Conservation (phyloP, 495 filamentous ascomycete genomes). For the Astrothelium macrocarpum region DNA sequence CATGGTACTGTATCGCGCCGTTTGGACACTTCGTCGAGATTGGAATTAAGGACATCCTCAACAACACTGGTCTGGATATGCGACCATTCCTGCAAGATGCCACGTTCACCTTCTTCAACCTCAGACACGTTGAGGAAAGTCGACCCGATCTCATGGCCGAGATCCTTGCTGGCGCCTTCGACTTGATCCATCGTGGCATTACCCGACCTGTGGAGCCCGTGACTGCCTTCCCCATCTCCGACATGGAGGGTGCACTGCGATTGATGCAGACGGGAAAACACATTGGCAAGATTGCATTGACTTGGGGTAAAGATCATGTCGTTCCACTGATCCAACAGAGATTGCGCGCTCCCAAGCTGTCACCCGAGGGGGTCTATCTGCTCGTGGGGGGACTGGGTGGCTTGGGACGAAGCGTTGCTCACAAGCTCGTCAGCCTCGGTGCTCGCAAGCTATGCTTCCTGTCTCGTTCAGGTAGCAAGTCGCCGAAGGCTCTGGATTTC, state of each 20-base stretch:
- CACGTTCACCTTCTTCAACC: slow-evolving; percentile 32
- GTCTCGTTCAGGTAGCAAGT: background rate
- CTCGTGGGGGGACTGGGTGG: slow-evolving; percentile 40
- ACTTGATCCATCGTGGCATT: slow-evolving; percentile 3
- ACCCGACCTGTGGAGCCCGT: background rate
- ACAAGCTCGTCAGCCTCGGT: background rate
- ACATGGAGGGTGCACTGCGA: slow-evolving; percentile 45
- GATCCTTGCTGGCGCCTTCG: slow-evolving; percentile 5
- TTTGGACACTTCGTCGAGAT: slow-evolving; percentile 42
- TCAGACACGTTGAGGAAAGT: slow-evolving; percentile 13
- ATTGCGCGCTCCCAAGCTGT: background rate
- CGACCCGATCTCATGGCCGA: slow-evolving; percentile 17
- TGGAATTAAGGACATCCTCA: slow-evolving; percentile 27
- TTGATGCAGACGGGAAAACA: slow-evolving; percentile 45
- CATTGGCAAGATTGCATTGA: slow-evolving; percentile 51
- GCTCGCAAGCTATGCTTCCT: background rate
- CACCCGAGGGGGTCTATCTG: slow-evolving; percentile 31
- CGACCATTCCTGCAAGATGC: slow-evolving; percentile 12
- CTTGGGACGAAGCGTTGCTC: slow-evolving; percentile 22
- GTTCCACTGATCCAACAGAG: background rate
- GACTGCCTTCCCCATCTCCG: slow-evolving; percentile 21
- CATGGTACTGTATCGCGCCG: slow-evolving; percentile 17
- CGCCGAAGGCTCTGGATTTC: background rate
- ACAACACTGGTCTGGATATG: slow-evolving; percentile 11
- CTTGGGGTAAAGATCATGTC: slow-evolving; percentile 21